Evolutionary conservation across 495 filamentous ascomycete genomes (phyloP).

Genomic region (Articulospora tetracladia): DNA sequence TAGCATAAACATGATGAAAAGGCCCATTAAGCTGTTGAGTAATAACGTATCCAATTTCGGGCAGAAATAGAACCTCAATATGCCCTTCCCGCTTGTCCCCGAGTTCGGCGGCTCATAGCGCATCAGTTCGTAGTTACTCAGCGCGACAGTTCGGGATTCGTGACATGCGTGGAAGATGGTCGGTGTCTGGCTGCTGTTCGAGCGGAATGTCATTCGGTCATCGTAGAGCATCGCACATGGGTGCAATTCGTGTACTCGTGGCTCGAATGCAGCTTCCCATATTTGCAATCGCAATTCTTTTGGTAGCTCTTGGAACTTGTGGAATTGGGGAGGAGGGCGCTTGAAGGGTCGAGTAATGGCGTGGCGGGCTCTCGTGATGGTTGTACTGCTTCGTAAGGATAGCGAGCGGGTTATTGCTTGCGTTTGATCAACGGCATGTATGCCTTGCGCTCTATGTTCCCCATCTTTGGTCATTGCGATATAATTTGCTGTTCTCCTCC

Average conservation of each 20-base stretch:
- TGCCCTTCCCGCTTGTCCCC: conserved; percentile 12
- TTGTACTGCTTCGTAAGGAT: background rate
- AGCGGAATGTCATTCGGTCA: conserved; percentile 23
- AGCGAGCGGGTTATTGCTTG: background rate
- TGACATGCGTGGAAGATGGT: conserved; percentile 26
- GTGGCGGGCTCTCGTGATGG: conserved; percentile 1
- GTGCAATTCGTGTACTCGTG: conserved; percentile 25
- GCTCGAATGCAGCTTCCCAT: conserved; percentile 16
- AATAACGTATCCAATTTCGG: conserved; percentile 20
- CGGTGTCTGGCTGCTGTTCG: conserved; percentile 20
- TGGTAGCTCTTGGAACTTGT: conserved; percentile 16
- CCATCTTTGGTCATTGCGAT: background rate
- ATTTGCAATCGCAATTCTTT: conserved; percentile 22
- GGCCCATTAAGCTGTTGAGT: conserved; percentile 23
- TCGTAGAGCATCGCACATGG: conserved; percentile 23
- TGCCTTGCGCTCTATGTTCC: background rate
- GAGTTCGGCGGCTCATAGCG: conserved; percentile 11
- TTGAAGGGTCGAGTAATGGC: conserved; percentile 8
- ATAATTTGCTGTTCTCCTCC: background rate
- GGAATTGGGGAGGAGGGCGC: conserved; percentile 6
- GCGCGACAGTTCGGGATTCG: conserved; percentile 35
- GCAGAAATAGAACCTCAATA: conserved; percentile 22
- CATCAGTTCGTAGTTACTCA: conserved; percentile 20
- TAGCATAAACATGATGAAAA: conserved; percentile 26
- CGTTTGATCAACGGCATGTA: background rate